Base-by-base conservation (phyloP, 768 basidiomycete genomes). In the Fomitopsis serialis region DNA sequence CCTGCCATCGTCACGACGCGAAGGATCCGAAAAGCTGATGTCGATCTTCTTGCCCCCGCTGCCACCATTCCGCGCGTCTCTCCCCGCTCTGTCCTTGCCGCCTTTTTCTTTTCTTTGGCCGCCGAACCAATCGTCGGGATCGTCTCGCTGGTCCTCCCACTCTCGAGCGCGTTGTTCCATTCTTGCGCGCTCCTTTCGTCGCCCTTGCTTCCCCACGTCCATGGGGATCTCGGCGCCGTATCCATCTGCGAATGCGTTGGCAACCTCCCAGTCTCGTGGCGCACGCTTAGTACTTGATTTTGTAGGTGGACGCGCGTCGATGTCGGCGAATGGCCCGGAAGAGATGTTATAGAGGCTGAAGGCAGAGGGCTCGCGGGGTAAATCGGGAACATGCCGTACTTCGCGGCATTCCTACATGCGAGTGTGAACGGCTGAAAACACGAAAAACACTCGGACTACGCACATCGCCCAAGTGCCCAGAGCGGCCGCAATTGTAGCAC, bases 391-490 rank as follows among this genome's bases (percentile, higher is more conserved):
- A 58, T 72, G 76, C 10, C 69, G 66, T 10, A 72, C 54, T 19
- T 78, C 78, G 48, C 74, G 61, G 53, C 87, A 89, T 62, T 89
- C 84, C 87, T 89, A 58, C n/a, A 24, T 15, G n/a, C 19, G n/a
- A 51, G 19, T 5, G 13, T 43, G 22, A 12, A 45, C 52, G 29
- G 11, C 29, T 11, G 11, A 11, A 11, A 32, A 32, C 29, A n/a
- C n/a, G n/a, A n/a, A 11, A 32, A 32, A 11, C 29, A 5, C 29
- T 32, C 5, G 29, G 6, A 32, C 34, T 13, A 73, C 85, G 69
- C 62, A 91, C 89, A 61, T 92, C 90, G 44, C 90, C 90, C 65
- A 86, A 78, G 66, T 92, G 90, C 3, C 87, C 89, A 48, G 67
- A 67, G 25, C 70, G 71, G 40, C 86, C 90, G 58, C 90, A 92